phyloP scores from a whole-genome alignment of 2,329 filamentous ascomycete genomes.

The Boeremia lycopersici region DNA sequence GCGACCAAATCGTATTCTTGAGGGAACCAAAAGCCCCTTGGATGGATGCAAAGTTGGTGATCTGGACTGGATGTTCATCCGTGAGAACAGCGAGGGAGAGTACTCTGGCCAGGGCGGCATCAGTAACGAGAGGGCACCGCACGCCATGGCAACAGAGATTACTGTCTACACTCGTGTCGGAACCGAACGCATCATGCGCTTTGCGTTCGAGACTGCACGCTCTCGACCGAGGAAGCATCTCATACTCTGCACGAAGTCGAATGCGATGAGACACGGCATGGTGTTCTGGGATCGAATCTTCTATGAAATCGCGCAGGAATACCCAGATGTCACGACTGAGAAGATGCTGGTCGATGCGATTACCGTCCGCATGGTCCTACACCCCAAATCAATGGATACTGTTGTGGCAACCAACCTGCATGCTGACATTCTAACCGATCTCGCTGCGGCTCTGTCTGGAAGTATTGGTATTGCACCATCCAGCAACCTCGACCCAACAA shows the following conservation, averaged over 20 bases:
- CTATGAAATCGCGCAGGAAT: slow-evolving; percentile 53
- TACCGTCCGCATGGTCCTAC: slow-evolving; percentile 56
- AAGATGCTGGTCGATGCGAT: slow-evolving; percentile 60
- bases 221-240: slow-evolving; percentile 52
- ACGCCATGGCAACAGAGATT: slow-evolving; percentile 55
- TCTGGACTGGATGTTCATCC: slow-evolving; percentile 56
- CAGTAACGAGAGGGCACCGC: slow-evolving; percentile 48
- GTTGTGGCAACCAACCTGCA: slow-evolving; percentile 56
- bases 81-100: slow-evolving; percentile 57
- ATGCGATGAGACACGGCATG: slow-evolving; percentile 57
- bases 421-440: slow-evolving; percentile 70
- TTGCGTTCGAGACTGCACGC: slow-evolving; percentile 55
- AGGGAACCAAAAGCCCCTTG: slow-evolving; percentile 51
- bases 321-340: slow-evolving; percentile 53
- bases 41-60: slow-evolving; percentile 45
- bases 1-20: slow-evolving; percentile 57
- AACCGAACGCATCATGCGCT: slow-evolving; percentile 56
- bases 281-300: slow-evolving; percentile 57
- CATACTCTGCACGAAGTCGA: slow-evolving; percentile 58
- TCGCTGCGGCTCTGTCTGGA: slow-evolving; percentile 69
- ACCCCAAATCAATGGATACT: slow-evolving; percentile 53
- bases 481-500: slow-evolving; percentile 68
- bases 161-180: slow-evolving; percentile 54
- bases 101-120: slow-evolving; percentile 56
- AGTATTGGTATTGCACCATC: slow-evolving; percentile 72